A percentile compares a stretch with the other conserved stretches of the same genome.
phyloP scores from a whole-genome alignment of 225 moss, liverwort and hornwort species.

The Sphagnum contortum region DNA sequence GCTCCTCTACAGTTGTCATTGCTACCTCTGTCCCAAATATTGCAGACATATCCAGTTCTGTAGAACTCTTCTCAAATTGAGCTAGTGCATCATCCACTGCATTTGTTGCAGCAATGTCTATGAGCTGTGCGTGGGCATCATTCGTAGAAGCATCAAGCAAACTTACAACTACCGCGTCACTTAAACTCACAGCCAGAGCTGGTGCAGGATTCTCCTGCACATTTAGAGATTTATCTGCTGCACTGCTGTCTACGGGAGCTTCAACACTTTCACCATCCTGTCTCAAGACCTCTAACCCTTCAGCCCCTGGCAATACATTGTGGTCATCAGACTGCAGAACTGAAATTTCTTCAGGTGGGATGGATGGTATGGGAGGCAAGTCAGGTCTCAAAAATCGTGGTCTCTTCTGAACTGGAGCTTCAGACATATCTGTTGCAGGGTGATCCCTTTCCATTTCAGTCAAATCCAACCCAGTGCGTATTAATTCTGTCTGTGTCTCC shows the following conservation, averaged over 20 bases:
- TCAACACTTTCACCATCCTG: constrained; percentile 3
- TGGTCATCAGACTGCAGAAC: constrained; percentile 14
- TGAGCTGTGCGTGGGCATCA: constrained; percentile 18
- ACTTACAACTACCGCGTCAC: constrained; percentile 22
- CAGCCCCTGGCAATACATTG: constrained; percentile 8
- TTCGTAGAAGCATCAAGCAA: constrained; percentile 19
- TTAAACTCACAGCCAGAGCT: constrained; percentile 15
- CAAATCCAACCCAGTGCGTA: background rate
- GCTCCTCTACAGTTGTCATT: constrained; percentile 23
- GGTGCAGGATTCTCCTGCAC: constrained; percentile 17
- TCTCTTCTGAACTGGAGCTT: constrained; percentile 55
- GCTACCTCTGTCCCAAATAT: constrained; percentile 19
- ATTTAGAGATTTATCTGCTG: constrained; percentile 14
- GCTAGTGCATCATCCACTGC: constrained; percentile 34
- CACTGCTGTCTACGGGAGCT: constrained; percentile 12
- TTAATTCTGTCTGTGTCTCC: constrained; percentile 14
- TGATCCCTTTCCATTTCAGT: constrained; percentile 40
- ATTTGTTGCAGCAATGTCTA: constrained; percentile 27
- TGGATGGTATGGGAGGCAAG: constrained; percentile 2
- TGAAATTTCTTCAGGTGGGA: constrained; percentile 9
- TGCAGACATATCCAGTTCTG: constrained; percentile 16
- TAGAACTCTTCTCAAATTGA: constrained; percentile 16
- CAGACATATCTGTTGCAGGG: constrained; percentile 39
- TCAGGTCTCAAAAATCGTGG: constrained; percentile 50
- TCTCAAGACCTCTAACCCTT: constrained; percentile 1